A percentile compares a stretch with the other conserved stretches of the same genome.
Evolutionary conservation across 2,329 filamentous ascomycete species (phyloP).

Genomic region (Fonsecaea pedrosoi): DNA sequence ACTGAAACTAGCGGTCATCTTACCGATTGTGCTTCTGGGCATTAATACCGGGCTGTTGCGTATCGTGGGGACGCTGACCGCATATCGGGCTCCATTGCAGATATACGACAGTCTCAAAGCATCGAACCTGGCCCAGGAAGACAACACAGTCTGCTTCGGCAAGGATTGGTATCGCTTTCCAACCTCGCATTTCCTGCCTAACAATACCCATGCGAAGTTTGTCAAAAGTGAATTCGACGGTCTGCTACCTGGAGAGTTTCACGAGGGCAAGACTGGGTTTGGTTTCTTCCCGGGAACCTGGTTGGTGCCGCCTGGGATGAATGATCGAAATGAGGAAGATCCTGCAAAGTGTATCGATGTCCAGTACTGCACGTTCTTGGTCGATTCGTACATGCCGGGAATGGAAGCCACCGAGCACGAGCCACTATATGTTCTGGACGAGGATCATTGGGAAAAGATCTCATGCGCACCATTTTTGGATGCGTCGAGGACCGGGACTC

Average conservation of each 20-base stretch:
- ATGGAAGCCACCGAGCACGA: conserved; percentile 69
- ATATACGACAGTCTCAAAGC: conserved; percentile 59
- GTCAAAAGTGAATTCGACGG: conserved; percentile 89
- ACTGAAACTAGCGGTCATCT: conserved; percentile 67
- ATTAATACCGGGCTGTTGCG: conserved; percentile 72
- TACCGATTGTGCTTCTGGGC: conserved; percentile 62
- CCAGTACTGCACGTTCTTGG: conserved; percentile 77
- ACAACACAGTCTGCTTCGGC: conserved; percentile 81
- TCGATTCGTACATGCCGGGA: conserved; percentile 81
- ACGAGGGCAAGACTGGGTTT: conserved; percentile 71
- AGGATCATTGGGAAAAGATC: conserved; percentile 75
- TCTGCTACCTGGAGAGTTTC: conserved; percentile 87
- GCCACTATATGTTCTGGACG: conserved; percentile 79
- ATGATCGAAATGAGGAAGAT: conserved; percentile 89
- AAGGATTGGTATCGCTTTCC: conserved; percentile 99
- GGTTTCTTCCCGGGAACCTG: conserved; percentile 84
- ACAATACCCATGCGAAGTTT: conserved; percentile 85
- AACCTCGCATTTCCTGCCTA: conserved; percentile 86
- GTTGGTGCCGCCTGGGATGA: conserved; percentile 82
- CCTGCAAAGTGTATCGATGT: conserved; percentile 80
- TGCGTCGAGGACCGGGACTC: conserved; percentile 70
- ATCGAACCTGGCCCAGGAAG: conserved; percentile 61
- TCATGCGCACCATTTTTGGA: conserved; percentile 83
- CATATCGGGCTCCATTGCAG: conserved; percentile 81
- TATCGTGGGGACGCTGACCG: conserved; percentile 76